These are phyloP conservation scores for Moricandia arvensis DNA, from an alignment of 345 rosid species.

Conservation along the genomic window DNA sequence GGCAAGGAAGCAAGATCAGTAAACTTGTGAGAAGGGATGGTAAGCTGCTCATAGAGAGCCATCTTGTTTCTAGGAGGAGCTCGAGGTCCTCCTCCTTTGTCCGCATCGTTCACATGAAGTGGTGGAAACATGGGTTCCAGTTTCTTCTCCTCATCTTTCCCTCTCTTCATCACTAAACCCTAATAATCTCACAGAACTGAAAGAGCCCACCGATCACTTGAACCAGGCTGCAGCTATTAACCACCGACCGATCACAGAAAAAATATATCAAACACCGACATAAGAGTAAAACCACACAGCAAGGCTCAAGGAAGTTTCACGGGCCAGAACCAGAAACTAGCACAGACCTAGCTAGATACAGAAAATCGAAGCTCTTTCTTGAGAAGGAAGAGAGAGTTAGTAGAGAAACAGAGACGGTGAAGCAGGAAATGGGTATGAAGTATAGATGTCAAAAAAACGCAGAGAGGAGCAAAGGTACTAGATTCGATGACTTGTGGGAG, in stretches of 20 bases:
- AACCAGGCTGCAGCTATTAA: background rate
- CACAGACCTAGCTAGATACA: background rate
- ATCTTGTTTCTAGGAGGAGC: slow-evolving; percentile 99
- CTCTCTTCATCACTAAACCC: no score
- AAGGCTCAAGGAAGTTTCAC: background rate
- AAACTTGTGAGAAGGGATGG: slow-evolving; percentile 80
- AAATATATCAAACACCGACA: background rate
- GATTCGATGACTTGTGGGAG: background rate
- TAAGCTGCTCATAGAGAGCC: slow-evolving; percentile 96
- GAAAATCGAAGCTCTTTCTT: no score
- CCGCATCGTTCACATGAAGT: slow-evolving; percentile 88
- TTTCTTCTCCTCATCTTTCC: slow-evolving; percentile 57
- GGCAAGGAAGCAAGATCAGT: slow-evolving; percentile 34
- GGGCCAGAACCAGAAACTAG: background rate
- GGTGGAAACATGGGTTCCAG: slow-evolving; percentile 88
- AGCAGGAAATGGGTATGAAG: background rate
- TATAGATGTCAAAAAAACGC: no score
- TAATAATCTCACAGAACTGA: no score
- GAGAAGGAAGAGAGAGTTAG: no score
- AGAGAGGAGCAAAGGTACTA: no score
- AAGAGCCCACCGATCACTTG: background rate
- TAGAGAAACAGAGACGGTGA: background rate
- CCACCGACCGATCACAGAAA: no score
- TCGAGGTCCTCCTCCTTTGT: slow-evolving; percentile 93
- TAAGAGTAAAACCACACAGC: background rate